Base-by-base conservation (phyloP, 441 rosid genomes). In the Theobroma grandiflorum region DNA sequence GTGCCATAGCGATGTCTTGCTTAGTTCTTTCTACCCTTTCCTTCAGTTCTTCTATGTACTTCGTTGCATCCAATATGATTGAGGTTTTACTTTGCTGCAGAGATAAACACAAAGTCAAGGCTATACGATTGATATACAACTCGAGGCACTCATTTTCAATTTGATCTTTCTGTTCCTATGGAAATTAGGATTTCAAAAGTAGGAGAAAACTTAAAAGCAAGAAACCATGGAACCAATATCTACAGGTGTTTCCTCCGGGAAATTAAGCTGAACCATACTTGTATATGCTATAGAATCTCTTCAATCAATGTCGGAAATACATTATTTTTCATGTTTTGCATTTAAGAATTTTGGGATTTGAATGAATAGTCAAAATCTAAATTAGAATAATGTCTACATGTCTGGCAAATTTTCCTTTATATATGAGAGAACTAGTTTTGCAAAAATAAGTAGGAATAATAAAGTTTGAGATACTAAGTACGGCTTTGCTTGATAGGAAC, bases 61-160 rank as follows among this genome's bases (percentile, higher is more conserved):
- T 86, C 7, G 85, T 73, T 81, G 88, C 86, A 55, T 83, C 86
- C 42, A 83, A 50, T 42, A 85, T 67, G 76, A 81, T 66, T 42
- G 86, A 79, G 18, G 78, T 83, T 81, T 79, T 74, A 74, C 79
- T 71, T 10, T 64, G 62, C 88, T 83, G 84, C 63, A 78, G 18
- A 69, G n/a, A 43, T 45, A 70, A n/a, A 38, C 70, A 18, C 16
- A 14, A 77, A 3, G 35, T 20, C 15, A 26, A 43, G 14, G 58
- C 16, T 33, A 26, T 26, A 22, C 26, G 64, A 59, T 22, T 6
- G 64, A 59, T 9, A 9, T 58, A 22, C 14, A 58, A 16, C 1
- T 22, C 26, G 26, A 18, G 3, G 26, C 38, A 74, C 20, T 53
- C 55, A n/a, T 49, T 10, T 10, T 20, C 35, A 40, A 59, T 26